phyloP scores from a whole-genome alignment of 306 rosid genomes.

The Begonia peltatifolia region DNA sequence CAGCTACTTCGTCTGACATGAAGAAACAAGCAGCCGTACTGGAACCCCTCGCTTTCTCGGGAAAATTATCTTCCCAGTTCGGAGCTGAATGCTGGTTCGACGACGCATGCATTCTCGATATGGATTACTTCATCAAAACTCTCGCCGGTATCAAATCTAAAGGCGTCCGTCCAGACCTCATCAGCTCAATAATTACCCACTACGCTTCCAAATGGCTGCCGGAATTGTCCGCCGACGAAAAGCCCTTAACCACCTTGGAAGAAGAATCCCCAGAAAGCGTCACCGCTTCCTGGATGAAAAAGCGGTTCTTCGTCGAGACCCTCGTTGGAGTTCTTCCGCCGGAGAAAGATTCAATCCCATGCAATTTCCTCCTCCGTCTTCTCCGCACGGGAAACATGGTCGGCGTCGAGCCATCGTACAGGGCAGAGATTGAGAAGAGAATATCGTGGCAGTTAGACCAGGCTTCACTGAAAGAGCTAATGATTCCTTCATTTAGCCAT shows the following conservation, averaged over 20 bases:
- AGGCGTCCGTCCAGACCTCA: slow-evolving; percentile 63
- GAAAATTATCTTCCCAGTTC: slow-evolving; percentile 35
- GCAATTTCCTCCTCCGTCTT: slow-evolving; percentile 75
- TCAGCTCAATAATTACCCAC: slow-evolving; percentile 77
- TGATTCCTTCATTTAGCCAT: slow-evolving; percentile 90
- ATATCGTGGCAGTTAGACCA: slow-evolving; percentile 73
- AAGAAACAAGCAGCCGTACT: slow-evolving; percentile 16
- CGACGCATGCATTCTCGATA: slow-evolving; percentile 72
- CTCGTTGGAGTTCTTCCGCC: slow-evolving; percentile 75
- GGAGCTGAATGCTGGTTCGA: slow-evolving; percentile 62
- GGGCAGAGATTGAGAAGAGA: slow-evolving; percentile 56
- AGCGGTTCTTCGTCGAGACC: slow-evolving; percentile 80
- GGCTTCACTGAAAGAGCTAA: slow-evolving; percentile 58
- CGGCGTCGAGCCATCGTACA: slow-evolving; percentile 42
- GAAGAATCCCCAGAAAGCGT: slow-evolving; percentile 49
- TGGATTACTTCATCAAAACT: slow-evolving; percentile 91
- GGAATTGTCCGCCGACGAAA: slow-evolving; percentile 38
- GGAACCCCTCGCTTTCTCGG: slow-evolving; percentile 21
- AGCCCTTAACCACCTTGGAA: slow-evolving; percentile 16
- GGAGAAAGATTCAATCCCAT: slow-evolving; percentile 70
- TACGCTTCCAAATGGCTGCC: slow-evolving; percentile 96
- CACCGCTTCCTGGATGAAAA: slow-evolving; percentile 68
- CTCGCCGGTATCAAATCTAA: slow-evolving; percentile 65
- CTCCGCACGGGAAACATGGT: slow-evolving; percentile 80
- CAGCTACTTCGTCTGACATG: slow-evolving; percentile 9